These are phyloP conservation scores for Larix sibirica DNA, from an alignment of 83 land plant species.

Conservation along the genomic window DNA sequence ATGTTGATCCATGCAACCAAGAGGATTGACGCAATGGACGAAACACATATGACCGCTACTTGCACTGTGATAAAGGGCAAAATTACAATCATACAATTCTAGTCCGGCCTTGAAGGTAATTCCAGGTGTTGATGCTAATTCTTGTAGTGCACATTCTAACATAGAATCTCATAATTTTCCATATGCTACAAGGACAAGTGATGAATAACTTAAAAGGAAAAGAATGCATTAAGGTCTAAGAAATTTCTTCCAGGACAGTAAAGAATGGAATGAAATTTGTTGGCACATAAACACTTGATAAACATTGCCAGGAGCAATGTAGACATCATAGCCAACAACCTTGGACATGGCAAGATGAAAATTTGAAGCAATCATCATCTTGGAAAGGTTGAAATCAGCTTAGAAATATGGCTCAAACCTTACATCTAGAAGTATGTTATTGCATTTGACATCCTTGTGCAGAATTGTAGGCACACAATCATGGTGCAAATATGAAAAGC, in stretches of 20 bases:
- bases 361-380: constrained; percentile 59
- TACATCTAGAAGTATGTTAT: constrained; percentile 71
- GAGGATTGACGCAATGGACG: no score
- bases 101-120: no score
- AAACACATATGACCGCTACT: no score
- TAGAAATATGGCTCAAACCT: constrained; percentile 59
- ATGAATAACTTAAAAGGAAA: background rate
- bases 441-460: constrained; percentile 83
- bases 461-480: constrained; percentile 82
- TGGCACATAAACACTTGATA: background rate
- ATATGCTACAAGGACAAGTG: constrained; percentile 52
- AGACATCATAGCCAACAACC: constrained; percentile 83
- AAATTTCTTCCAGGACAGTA: background rate
- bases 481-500: constrained; percentile 81
- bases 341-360: constrained; percentile 70
- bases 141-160: background rate
- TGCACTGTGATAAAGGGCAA: no score
- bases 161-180: constrained; percentile 18
- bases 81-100: no score
- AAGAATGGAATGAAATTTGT: constrained; percentile 7
- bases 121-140: no score
- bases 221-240: background rate
- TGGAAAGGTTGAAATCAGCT: constrained; percentile 88
- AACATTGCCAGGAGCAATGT: constrained; percentile 77
- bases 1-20: no score